Evolutionary conservation across 148 eudicot species (phyloP).

Genomic region (Silene uniflora): DNA sequence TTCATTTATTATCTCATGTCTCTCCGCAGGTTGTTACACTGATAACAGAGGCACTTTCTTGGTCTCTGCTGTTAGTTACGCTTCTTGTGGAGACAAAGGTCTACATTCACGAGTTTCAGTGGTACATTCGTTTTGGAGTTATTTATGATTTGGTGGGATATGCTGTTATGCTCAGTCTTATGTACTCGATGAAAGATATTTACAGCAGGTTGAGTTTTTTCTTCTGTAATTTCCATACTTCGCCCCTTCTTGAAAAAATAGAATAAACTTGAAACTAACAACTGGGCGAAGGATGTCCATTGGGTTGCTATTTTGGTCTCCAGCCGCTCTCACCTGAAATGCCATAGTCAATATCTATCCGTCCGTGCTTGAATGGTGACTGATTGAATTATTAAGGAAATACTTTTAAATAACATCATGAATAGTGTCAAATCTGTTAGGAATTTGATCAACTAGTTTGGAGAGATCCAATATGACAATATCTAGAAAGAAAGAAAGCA

Average conservation of each 20-base stretch:
- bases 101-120: constrained; percentile 51
- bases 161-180: constrained; percentile 43
- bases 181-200: constrained; percentile 38
- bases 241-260: no score
- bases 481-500: neutral
- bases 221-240: neutral
- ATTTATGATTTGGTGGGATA: constrained; percentile 54
- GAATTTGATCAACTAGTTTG: neutral
- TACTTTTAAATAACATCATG: no score
- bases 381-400: neutral
- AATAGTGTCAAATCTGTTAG: no score
- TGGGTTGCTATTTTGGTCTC: neutral
- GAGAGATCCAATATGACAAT: neutral
- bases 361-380: neutral
- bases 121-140: constrained; percentile 65
- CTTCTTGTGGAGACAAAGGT: constrained; percentile 47
- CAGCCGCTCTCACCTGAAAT: neutral
- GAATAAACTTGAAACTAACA: no score
- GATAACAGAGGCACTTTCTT: constrained; percentile 45
- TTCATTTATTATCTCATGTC: neutral
- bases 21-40: constrained; percentile 44
- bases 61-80: constrained; percentile 51
- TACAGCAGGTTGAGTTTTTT: constrained; percentile 36
- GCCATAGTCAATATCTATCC: neutral
- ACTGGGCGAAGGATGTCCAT: neutral